Conservation (phyloP, 1,139 yeast species). For the Hanseniaspora gamundiae region DNA sequence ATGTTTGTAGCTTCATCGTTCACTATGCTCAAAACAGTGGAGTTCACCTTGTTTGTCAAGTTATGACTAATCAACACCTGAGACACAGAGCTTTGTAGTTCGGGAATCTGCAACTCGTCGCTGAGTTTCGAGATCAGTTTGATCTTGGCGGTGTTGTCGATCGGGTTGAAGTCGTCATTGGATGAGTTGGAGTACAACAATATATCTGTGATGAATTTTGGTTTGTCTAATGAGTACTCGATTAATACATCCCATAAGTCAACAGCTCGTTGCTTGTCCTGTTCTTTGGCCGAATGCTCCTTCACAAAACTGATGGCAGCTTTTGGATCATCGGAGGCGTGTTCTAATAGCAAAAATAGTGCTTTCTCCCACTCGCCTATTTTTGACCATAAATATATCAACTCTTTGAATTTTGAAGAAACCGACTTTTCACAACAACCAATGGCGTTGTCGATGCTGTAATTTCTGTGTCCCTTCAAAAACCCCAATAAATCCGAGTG, state of each 20-base stretch:
- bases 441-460: slow-evolving; percentile 53
- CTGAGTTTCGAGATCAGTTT: slow-evolving; percentile 58
- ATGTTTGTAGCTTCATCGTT: slow-evolving; percentile 42
- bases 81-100: slow-evolving; percentile 47
- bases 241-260: slow-evolving; percentile 74
- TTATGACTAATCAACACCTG: slow-evolving; percentile 58
- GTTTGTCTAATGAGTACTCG: slow-evolving; percentile 58
- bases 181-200: slow-evolving; percentile 33
- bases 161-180: slow-evolving; percentile 58
- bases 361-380: slow-evolving; percentile 77
- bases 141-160: slow-evolving; percentile 27
- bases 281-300: slow-evolving; percentile 16
- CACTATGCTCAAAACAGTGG: slow-evolving; percentile 49
- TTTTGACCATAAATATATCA: slow-evolving; percentile 71
- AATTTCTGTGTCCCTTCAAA: slow-evolving; percentile 37
- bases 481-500: slow-evolving; percentile 38
- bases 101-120: slow-evolving; percentile 46
- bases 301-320: slow-evolving; percentile 76
- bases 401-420: slow-evolving; percentile 40
- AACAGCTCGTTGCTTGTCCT: slow-evolving; percentile 39
- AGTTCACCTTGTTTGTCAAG: slow-evolving; percentile 44
- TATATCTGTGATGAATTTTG: slow-evolving; percentile 61
- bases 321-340: slow-evolving; percentile 56
- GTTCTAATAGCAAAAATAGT: slow-evolving; percentile 59
- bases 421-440: neutral